Evolutionary conservation across 352 stramenopile species (phyloP), one percentile per base, ranked within the genome.

Genomic region (Pythium insidiosum): DNA sequence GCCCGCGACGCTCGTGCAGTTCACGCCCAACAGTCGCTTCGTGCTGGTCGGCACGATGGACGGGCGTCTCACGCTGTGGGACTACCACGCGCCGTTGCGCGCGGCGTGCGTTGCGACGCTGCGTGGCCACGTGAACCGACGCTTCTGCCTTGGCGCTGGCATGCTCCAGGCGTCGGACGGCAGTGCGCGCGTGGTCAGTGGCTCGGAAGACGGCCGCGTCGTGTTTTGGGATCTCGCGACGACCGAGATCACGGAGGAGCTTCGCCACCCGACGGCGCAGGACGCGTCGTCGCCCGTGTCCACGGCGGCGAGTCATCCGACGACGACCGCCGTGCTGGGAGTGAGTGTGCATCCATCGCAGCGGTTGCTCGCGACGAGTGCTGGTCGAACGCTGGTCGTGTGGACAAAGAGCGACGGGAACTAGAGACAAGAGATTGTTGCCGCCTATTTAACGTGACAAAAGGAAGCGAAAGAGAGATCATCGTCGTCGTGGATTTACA

Each of bases 1-100:
- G 15, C 73, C 78, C 3, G 75, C 88, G 33, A 84, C 74, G 16
- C 80, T 77, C 50, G 88, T 91, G 5, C 73, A 63, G 13, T 99
- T 98, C 65, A 87, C 85, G 23, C 92, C 95, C 25, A 98, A 99
- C 61, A 89, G 89, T 26, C 82, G 89, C 31, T 98, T 87, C 56
- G 68, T 98, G 12, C 53, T 99, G 11, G 80, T 84, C 19, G 86
- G 86, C 18, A 96, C 82, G 4, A 73, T 98, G 23, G 94, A 98
- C 61, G 75, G 73, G 4, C 81, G 70, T 7, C 54, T 99, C 16
- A 73, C 88, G 34, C 70, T 98, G 13, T 98, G 91, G 89, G 78
- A 95, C 43, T 91, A 85, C 35, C 67, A 62, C 47, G 55, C 56
- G 16, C 63, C 74, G 40, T 63, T 80, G 35, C 56, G 60, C 21